Conservation (phyloP, 1,284 basidiomycete species). For the Phenoliferia sp. region DNA sequence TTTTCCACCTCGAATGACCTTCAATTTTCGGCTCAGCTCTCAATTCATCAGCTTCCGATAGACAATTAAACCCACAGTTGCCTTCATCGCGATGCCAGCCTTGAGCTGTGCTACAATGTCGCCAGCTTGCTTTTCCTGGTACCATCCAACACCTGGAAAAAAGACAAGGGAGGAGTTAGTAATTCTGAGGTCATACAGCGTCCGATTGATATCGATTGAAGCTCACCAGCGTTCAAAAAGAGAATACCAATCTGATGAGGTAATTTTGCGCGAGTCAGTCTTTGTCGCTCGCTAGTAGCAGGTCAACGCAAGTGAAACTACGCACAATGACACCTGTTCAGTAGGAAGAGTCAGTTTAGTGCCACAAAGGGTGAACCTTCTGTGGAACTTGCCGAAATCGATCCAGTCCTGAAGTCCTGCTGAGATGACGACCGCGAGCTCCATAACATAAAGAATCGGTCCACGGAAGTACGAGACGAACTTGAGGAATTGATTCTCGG, state of each 20-base stretch:
- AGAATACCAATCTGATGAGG: constrained; percentile 44
- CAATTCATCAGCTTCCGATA: background rate
- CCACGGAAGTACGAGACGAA: constrained; percentile 45
- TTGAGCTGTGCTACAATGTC: constrained; percentile 55
- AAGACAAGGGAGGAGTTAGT: background rate
- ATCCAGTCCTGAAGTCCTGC: constrained; percentile 47
- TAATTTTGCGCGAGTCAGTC: background rate
- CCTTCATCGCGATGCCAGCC: constrained; percentile 53
- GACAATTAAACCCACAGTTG: constrained; percentile 35
- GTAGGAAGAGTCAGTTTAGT: too few species aligned
- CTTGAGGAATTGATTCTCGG: constrained; percentile 50
- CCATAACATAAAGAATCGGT: constrained; percentile 46
- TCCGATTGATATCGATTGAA: too few species aligned
- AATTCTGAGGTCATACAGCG: background rate
- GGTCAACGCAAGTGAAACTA: too few species aligned
- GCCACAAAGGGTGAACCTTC: too few species aligned
- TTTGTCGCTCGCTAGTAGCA: too few species aligned
- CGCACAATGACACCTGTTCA: constrained; percentile 49
- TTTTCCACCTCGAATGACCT: constrained; percentile 47
- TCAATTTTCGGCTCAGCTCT: background rate
- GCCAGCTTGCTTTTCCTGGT: constrained; percentile 51
- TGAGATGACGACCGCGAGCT: constrained; percentile 44
- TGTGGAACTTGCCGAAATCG: too few species aligned
- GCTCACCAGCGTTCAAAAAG: constrained; percentile 46
- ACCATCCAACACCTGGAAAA: constrained; percentile 49